These are phyloP conservation scores for Acorus calamus DNA, from an alignment of 106 monocot genomes.

Conservation along the genomic window DNA sequence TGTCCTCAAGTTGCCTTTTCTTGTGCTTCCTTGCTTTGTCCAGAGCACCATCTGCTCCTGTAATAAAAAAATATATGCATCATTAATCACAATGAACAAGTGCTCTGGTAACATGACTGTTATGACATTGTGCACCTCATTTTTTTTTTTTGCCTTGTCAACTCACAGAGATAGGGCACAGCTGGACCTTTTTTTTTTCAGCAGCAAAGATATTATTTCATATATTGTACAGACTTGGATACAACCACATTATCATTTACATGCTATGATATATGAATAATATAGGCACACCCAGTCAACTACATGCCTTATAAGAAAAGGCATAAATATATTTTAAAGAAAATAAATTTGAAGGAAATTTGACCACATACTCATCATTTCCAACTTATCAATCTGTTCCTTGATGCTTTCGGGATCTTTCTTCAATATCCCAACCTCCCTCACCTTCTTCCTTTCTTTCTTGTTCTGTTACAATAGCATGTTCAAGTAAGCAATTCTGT, in stretches of 20 bases:
- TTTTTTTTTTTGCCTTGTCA: too few species aligned
- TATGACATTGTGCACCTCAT: too few species aligned
- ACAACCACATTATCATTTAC: too few species aligned
- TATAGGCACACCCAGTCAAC: too few species aligned
- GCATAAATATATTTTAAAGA: neutral
- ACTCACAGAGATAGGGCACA: too few species aligned
- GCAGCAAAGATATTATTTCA: too few species aligned
- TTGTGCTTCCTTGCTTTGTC: constrained; percentile 99
- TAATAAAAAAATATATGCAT: constrained; percentile 5
- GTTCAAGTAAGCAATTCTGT: too few species aligned
- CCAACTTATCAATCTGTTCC: constrained; percentile 91
- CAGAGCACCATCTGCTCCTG: constrained; percentile 97
- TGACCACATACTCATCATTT: constrained; percentile 76
- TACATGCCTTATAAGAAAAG: neutral
- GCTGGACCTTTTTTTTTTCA: too few species aligned
- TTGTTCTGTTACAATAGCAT: constrained; percentile 53
- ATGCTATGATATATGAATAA: too few species aligned
- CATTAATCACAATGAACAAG: too few species aligned
- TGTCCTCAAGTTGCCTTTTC: constrained; percentile 97
- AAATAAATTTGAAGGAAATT: neutral
- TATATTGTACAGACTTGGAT: too few species aligned
- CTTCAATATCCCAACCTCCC: constrained; percentile 94
- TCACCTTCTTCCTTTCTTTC: constrained; percentile 96
- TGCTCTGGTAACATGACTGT: too few species aligned
- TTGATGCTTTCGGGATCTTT: constrained; percentile 86